Evolutionary conservation across 163 green algal genomes (phyloP), one percentile per base, ranked within the genome.

Genomic region (Prototheca wickerhamii): DNA sequence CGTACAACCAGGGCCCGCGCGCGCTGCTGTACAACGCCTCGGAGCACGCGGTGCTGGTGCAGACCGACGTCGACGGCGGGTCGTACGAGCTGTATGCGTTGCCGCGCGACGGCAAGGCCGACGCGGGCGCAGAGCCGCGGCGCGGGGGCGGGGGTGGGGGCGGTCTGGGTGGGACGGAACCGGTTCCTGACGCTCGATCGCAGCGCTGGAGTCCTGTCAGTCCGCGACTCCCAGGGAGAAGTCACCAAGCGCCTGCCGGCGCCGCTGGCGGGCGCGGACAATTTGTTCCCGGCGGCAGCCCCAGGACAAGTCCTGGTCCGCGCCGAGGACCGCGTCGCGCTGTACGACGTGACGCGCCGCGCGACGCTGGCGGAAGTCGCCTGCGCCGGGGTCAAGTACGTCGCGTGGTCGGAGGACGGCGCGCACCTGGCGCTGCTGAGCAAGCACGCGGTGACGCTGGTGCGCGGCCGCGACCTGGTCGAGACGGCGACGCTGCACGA

Each of bases 151-250:
- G 87, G 61, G n/a, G 70, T 66, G 0, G 87, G 77, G 0, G 89
- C 93, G 0, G 91, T 97, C n/a, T 99, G 98, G 83, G 92, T 99
- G 51, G 94, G 93, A 4, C 85, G 94, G 67, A 98, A 99, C 82
- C 81, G 94, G 46, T 99, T 99, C 80, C 92, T 92, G 0, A 83
- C 95, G 59, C 84, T 98, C 68, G 94, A 99, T 83, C 91, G 89
- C 68, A 56, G 68, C 28, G 65, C 72, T 44, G 87, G 89, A 79
- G 76, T 83, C 34, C 91, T 99, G 62, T 76, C 95, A 65, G 91
- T 95, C 54, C 87, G 87, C 77, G 91, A 95, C 79, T 75, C 94
- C 58, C 63, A 63, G 53, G 89, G 89, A 56, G 87, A 92, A 72
- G 86, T 98, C 65, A 99, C 94, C 67, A 98, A 98, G 84, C 96